Conservation (phyloP, 768 basidiomycete species). For the Strobilomyces dryophilus region DNA sequence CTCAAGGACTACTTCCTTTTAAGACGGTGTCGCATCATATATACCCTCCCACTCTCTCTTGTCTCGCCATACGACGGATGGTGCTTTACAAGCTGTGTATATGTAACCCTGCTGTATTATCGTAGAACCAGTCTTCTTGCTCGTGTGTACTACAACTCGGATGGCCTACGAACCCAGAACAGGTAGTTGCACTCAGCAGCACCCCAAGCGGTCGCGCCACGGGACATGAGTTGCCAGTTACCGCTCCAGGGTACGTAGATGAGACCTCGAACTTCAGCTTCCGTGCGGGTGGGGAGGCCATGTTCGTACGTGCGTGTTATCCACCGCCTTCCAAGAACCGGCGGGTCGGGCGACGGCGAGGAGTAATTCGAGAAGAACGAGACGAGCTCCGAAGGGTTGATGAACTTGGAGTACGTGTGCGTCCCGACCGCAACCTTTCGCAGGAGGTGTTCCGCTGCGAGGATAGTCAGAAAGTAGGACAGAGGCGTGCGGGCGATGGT, state of each 20-base stretch:
- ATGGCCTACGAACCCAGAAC: constrained; percentile 82
- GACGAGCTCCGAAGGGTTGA: constrained; percentile 82
- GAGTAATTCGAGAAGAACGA: constrained; percentile 72
- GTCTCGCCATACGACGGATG: not conserved
- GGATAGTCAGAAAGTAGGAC: constrained; percentile 64
- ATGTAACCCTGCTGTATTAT: constrained; percentile 19
- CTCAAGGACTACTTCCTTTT: not conserved
- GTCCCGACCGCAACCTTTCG: constrained; percentile 82
- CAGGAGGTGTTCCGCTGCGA: constrained; percentile 78
- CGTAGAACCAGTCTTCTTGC: not conserved
- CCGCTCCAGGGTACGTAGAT: constrained; percentile 70
- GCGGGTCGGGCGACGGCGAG: constrained; percentile 13
- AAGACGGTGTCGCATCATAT: not conserved
- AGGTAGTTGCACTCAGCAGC: constrained; percentile 71
- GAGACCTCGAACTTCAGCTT: constrained; percentile 79
- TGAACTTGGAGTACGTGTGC: constrained; percentile 87
- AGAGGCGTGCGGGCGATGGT: constrained; percentile 87
- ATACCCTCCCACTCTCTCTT: not conserved
- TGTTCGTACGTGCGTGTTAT: constrained; percentile 47
- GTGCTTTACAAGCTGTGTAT: constrained; percentile 1
- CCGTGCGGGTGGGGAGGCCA: constrained; percentile 51
- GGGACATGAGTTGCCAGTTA: constrained; percentile 65
- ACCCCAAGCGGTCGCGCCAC: constrained; percentile 42
- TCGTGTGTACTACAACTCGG: constrained; percentile 4
- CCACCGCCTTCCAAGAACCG: constrained; percentile 43